Conservation (phyloP, 2,329 filamentous ascomycete genomes). For the Helotiales sp. region DNA sequence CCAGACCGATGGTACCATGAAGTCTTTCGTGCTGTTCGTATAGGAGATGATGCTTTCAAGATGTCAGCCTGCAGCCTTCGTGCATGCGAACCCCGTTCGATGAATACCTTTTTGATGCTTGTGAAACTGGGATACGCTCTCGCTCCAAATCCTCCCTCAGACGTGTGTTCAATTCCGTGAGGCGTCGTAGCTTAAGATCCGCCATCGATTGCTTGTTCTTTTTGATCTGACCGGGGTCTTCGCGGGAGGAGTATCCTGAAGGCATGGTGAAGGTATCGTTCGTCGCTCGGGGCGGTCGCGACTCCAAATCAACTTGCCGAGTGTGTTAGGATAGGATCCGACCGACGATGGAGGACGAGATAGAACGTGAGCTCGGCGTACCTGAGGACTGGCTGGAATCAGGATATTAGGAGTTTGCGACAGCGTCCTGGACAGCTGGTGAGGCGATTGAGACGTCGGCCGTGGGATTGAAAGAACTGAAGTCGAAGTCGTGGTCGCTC, state of each 20-base stretch:
- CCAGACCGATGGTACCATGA: slow-evolving; percentile 97
- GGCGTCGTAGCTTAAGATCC: slow-evolving; percentile 91
- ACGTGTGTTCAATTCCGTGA: slow-evolving; percentile 96
- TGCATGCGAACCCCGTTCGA: background rate
- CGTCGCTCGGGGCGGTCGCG: slow-evolving; percentile 19
- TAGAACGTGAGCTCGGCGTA: slow-evolving; percentile 4
- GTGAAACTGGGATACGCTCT: slow-evolving; percentile 93
- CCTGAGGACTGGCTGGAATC: slow-evolving; percentile 2
- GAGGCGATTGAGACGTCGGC: slow-evolving; percentile 1
- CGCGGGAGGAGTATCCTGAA: slow-evolving; percentile 70
- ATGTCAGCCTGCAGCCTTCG: background rate
- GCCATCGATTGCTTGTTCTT: slow-evolving; percentile 99
- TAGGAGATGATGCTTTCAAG: slow-evolving; percentile 85
- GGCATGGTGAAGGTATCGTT: slow-evolving; percentile 48
- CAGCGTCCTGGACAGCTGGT: slow-evolving; percentile 13
- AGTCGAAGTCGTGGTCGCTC: background rate
- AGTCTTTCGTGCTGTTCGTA: slow-evolving; percentile 96
- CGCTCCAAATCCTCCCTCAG: slow-evolving; percentile 94
- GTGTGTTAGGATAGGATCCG: slow-evolving; percentile 11
- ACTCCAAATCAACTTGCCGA: slow-evolving; percentile 24
- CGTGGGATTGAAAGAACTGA: background rate
- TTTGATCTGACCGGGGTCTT: slow-evolving; percentile 72
- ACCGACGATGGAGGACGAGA: background rate
- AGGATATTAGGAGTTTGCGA: slow-evolving; percentile 16
- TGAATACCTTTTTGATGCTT: slow-evolving; percentile 69